phyloP scores from a whole-genome alignment of 2,329 filamentous ascomycete species.

The Pestalotiopsis sp. region DNA sequence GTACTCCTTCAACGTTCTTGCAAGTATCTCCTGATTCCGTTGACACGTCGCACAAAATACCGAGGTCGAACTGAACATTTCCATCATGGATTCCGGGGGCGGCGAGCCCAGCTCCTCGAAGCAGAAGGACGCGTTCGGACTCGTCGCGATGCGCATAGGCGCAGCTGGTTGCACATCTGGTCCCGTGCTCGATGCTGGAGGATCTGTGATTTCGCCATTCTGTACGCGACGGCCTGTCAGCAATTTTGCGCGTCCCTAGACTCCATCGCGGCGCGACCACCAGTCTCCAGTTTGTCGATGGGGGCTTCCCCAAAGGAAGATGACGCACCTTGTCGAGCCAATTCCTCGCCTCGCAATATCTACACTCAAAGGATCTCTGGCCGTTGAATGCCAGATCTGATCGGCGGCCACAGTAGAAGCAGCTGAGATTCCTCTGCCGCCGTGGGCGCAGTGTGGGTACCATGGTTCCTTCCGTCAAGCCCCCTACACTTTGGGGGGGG shows the following conservation, averaged over 20 bases:
- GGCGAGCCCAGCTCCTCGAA: background rate
- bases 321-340: conserved; percentile 79
- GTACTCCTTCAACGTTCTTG: conserved; percentile 77
- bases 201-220: conserved; percentile 89
- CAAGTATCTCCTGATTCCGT: conserved; percentile 86
- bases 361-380: conserved; percentile 69
- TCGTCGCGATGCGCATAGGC: conserved; percentile 39
- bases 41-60: conserved; percentile 77
- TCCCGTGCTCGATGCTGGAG: conserved; percentile 65
- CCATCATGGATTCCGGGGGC: background rate
- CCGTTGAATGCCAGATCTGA: conserved; percentile 63
- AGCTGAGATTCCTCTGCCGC: conserved; percentile 51
- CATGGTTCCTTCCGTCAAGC: conserved; percentile 2
- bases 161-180: conserved; percentile 33
- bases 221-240: conserved; percentile 37
- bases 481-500: background rate
- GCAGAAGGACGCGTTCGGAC: conserved; percentile 1
- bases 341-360: conserved; percentile 83
- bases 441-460: conserved; percentile 30
- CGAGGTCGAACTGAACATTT: conserved; percentile 21
- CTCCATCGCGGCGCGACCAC: background rate
- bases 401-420: conserved; percentile 82
- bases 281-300: background rate
- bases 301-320: background rate
- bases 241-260: background rate